Percentiles rank a stretch among this genome's conserved stretches.
Conservation (phyloP, 768 basidiomycete species). For the Termitomyces bulborhizus region DNA sequence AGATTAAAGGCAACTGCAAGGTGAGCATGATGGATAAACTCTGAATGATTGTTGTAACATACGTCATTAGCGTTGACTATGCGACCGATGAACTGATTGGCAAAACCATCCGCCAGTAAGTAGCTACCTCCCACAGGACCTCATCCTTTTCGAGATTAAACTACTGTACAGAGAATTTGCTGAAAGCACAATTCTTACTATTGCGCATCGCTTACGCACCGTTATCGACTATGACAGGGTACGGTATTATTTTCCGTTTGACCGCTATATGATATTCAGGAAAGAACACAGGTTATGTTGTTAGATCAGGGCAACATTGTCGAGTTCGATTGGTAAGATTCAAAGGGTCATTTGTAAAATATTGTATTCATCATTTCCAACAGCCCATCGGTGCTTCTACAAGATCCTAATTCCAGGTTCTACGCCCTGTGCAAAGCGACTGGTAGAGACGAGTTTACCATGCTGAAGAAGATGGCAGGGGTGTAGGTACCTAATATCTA, state of each 20-base stretch:
- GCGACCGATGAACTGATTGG: slow-evolving; percentile 86
- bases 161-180: slow-evolving; percentile 55
- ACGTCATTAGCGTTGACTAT: slow-evolving; percentile 58
- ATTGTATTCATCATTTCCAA: background rate
- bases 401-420: slow-evolving; percentile 54
- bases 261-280: background rate
- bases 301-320: slow-evolving; percentile 74
- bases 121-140: slow-evolving; percentile 1
- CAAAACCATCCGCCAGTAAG: slow-evolving; percentile 75
- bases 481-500: slow-evolving; percentile 12
- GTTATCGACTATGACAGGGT: slow-evolving; percentile 84
- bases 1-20: slow-evolving; percentile 57
- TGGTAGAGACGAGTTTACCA: slow-evolving; percentile 63
- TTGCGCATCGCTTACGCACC: slow-evolving; percentile 73
- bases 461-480: slow-evolving; percentile 63
- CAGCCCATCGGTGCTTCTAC: slow-evolving; percentile 50
- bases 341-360: background rate
- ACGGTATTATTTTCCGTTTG: slow-evolving; percentile 18
- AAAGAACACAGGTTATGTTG: slow-evolving; percentile 53
- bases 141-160: background rate
- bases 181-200: slow-evolving; percentile 76
- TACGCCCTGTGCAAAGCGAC: slow-evolving; percentile 67
- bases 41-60: background rate
- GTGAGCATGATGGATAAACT: slow-evolving; percentile 20
- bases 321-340: slow-evolving; percentile 59